Percentiles rank a stretch among this genome's conserved stretches.
Conservation (phyloP, 805 yeast species). For the Ogataea polymorpha region DNA sequence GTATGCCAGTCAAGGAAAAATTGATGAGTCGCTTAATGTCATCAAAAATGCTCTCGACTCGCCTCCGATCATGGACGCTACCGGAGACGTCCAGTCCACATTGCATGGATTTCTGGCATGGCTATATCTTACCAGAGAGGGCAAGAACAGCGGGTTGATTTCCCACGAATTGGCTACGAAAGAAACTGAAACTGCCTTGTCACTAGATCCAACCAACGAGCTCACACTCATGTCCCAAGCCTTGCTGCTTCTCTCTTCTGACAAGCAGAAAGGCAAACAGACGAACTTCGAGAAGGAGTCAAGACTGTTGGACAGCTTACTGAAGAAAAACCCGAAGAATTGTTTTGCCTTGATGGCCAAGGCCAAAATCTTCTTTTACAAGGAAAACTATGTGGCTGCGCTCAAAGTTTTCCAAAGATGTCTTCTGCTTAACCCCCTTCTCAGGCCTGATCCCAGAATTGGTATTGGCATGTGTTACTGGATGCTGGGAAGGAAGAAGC, state of each 20-base stretch:
- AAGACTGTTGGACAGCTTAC: constrained; percentile 61
- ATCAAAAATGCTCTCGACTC: constrained; percentile 55
- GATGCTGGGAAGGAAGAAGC: constrained; percentile 72
- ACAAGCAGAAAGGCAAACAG: constrained; percentile 56
- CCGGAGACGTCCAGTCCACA: constrained; percentile 43
- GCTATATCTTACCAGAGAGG: constrained; percentile 55
- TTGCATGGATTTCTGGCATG: constrained; percentile 69
- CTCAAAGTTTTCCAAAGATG: constrained; percentile 82
- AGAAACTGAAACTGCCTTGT: constrained; percentile 43
- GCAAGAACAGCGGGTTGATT: constrained; percentile 20
- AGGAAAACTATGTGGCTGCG: constrained; percentile 69
- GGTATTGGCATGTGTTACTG: constrained; percentile 95
- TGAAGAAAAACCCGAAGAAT: constrained; percentile 54
- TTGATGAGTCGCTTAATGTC: constrained; percentile 62
- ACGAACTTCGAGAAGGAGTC: constrained; percentile 70
- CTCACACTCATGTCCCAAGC: constrained; percentile 65
- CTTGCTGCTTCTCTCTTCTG: constrained; percentile 57
- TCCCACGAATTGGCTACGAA: constrained; percentile 28
- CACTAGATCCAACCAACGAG: constrained; percentile 43
- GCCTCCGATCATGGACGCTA: constrained; percentile 30
- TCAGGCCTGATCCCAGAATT: constrained; percentile 88
- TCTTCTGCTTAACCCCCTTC: constrained; percentile 68
- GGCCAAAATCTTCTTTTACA: constrained; percentile 74
- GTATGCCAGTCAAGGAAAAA: constrained; percentile 59
- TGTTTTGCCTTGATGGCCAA: constrained; percentile 77